Conservation (phyloP, 2,329 filamentous ascomycete species). For the Plectosphaerella cucumerina region DNA sequence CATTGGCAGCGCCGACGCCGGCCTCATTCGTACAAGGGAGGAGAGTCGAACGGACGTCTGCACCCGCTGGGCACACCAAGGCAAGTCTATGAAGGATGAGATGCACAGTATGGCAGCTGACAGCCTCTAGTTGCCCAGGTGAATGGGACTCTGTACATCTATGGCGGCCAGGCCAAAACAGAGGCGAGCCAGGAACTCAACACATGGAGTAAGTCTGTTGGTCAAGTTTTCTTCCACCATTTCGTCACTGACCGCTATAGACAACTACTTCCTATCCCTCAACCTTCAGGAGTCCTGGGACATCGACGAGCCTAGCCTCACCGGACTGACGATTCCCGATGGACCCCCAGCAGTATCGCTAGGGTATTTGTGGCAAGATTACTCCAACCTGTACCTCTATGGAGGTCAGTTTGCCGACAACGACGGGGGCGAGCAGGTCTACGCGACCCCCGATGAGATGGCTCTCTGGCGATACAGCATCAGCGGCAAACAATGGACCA, state of each 20-base stretch:
- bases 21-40: constrained; percentile 29
- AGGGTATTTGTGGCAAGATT: constrained; percentile 74
- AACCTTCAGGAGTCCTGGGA: constrained; percentile 72
- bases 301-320: constrained; percentile 57
- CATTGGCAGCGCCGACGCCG: constrained; percentile 42
- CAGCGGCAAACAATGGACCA: constrained; percentile 53
- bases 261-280: constrained; percentile 69
- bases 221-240: not conserved
- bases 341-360: constrained; percentile 69
- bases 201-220: constrained; percentile 60
- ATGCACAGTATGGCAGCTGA: constrained; percentile 1
- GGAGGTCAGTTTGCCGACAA: constrained; percentile 69
- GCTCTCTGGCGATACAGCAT: constrained; percentile 71
- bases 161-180: constrained; percentile 64
- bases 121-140: constrained; percentile 52
- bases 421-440: constrained; percentile 28
- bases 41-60: constrained; percentile 42
- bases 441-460: constrained; percentile 50
- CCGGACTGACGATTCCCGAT: constrained; percentile 57
- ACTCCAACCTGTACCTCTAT: constrained; percentile 66
- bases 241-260: constrained; percentile 27
- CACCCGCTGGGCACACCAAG: constrained; percentile 62
- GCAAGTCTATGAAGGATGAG: constrained; percentile 25
- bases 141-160: constrained; percentile 73
- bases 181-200: constrained; percentile 52